Conservation (phyloP, 805 yeast genomes). For the Tetrapisispora pingtungensis region DNA sequence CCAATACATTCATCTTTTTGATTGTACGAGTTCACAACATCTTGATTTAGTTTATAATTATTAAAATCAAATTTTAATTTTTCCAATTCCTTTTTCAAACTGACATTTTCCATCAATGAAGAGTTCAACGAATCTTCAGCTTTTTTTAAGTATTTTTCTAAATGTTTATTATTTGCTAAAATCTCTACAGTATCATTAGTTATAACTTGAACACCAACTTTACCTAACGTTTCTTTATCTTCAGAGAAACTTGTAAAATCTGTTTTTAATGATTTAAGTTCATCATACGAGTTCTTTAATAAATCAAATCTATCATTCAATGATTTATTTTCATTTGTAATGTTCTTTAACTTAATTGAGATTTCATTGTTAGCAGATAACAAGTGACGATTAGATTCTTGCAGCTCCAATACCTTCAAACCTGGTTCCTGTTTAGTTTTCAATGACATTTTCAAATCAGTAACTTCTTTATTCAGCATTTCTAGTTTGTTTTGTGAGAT, state of each 20-base stretch:
- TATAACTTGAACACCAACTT: not conserved
- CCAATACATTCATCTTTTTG: not conserved
- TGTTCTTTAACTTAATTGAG: conserved; percentile 18
- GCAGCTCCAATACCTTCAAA: not conserved
- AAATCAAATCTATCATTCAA: conserved; percentile 31
- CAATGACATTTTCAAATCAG: not conserved
- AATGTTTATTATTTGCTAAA: not conserved
- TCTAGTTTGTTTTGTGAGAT: not conserved
- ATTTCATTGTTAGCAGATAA: not conserved
- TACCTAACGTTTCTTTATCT: not conserved
- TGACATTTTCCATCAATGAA: not conserved
- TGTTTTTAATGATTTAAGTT: not conserved
- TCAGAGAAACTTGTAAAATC: not conserved
- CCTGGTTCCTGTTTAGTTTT: not conserved
- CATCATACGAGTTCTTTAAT: conserved; percentile 29
- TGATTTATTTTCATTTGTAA: conserved; percentile 38
- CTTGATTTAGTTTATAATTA: not conserved
- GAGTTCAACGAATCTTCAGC: not conserved
- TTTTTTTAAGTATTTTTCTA: not conserved
- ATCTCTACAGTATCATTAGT: not conserved
- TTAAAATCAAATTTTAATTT: not conserved
- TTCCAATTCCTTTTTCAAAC: not conserved
- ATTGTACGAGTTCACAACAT: not conserved
- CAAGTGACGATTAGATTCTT: not conserved
- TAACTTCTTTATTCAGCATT: not conserved